A percentile compares a stretch with the other conserved stretches of the same genome.
These are phyloP conservation scores for Takakia lepidozioides DNA, from an alignment of 225 moss, liverwort and hornwort genomes.

Conservation along the genomic window DNA sequence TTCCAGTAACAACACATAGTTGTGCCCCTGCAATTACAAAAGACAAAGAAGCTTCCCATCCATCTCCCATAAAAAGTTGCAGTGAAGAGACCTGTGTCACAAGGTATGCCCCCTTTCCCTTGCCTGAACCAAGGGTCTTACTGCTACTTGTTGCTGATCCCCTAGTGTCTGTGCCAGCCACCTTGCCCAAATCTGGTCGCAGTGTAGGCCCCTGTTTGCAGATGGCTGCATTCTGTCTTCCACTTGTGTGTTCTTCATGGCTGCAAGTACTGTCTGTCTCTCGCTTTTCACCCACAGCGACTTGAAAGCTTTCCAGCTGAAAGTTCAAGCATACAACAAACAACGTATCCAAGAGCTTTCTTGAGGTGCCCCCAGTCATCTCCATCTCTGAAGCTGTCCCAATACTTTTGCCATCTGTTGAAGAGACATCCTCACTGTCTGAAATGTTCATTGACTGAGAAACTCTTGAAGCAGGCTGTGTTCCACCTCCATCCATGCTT, in stretches of 20 bases:
- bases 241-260: too few relatives aligned
- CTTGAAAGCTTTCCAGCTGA: slow-evolving; percentile 41
- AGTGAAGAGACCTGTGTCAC: slow-evolving; percentile 40
- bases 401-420: slow-evolving; percentile 10
- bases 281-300: slow-evolving; percentile 32
- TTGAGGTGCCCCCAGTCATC: slow-evolving; percentile 9
- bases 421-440: background rate
- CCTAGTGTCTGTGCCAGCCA: too few relatives aligned
- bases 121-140: slow-evolving; percentile 14
- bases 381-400: slow-evolving; percentile 11
- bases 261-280: slow-evolving; percentile 8
- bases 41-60: slow-evolving; percentile 29
- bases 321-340: slow-evolving; percentile 25
- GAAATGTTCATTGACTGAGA: background rate
- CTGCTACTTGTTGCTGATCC: too few relatives aligned
- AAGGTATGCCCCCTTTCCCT: slow-evolving; percentile 39
- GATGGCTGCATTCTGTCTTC: too few relatives aligned
- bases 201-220: too few relatives aligned
- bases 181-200: too few relatives aligned
- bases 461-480: background rate
- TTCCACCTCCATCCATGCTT: background rate
- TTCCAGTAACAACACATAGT: slow-evolving; percentile 34
- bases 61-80: slow-evolving; percentile 35
- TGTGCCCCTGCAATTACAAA: slow-evolving; percentile 41
- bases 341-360: slow-evolving; percentile 23